Evolutionary conservation across 2,329 filamentous ascomycete species (phyloP).

Genomic region (Aureobasidium sp.): DNA sequence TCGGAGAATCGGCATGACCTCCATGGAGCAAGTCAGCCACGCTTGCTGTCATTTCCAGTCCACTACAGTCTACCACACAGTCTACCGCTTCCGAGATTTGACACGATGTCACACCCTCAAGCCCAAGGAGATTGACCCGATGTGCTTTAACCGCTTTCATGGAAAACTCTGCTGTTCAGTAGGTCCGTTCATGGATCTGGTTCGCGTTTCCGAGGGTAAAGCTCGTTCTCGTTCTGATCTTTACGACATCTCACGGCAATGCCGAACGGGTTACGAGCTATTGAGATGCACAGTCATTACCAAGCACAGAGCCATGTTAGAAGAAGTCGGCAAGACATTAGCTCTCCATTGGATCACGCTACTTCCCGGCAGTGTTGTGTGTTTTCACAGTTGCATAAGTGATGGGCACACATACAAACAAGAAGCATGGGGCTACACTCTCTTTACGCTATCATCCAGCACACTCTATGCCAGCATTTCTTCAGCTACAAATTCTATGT

Average conservation of each 20-base stretch:
- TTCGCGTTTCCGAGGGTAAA: background rate
- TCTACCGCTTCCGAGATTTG: background rate
- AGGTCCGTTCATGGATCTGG: background rate
- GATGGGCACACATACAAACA: background rate
- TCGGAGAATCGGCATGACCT: background rate
- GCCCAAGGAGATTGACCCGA: background rate
- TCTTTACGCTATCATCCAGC: background rate
- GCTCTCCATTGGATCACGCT: background rate
- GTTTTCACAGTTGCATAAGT: background rate
- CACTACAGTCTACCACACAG: background rate
- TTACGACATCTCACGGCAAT: background rate
- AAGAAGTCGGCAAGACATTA: background rate
- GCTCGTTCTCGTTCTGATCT: background rate
- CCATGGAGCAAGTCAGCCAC: background rate
- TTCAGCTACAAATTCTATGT: background rate
- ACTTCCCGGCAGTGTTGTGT: background rate
- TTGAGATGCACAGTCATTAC: background rate
- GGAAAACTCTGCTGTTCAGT: background rate
- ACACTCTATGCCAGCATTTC: background rate
- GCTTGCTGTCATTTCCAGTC: background rate
- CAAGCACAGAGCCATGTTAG: background rate
- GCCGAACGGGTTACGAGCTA: background rate
- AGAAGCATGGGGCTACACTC: background rate
- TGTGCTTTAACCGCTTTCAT: background rate
- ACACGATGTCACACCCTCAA: background rate